phyloP scores from a whole-genome alignment of 2,329 filamentous ascomycete species.

The Fusarium gaditjirri region DNA sequence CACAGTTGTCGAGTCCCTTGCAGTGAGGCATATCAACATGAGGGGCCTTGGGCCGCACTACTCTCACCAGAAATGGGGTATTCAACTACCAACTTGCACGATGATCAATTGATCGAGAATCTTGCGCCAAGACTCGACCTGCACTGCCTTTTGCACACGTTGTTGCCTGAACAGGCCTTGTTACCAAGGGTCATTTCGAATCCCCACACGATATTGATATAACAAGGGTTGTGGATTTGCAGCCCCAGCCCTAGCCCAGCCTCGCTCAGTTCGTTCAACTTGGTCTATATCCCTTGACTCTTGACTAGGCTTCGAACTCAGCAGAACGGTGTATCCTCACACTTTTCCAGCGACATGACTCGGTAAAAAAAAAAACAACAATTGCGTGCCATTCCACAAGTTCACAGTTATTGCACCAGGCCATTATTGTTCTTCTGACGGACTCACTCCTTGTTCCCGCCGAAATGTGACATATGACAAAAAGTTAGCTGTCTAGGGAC shows the following conservation, averaged over 20 bases:
- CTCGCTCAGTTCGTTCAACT: background rate
- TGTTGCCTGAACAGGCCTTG: background rate
- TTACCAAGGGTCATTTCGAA: conserved; percentile 1
- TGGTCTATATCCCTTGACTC: background rate
- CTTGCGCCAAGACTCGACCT: background rate
- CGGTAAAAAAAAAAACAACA: background rate
- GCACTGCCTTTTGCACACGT: background rate
- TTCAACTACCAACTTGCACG: background rate
- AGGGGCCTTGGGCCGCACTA: background rate
- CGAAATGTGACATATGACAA: conserved; percentile 34
- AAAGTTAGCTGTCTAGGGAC: background rate
- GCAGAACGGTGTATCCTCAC: background rate
- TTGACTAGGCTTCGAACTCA: background rate
- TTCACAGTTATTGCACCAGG: conserved; percentile 6
- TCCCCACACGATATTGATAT: conserved; percentile 10
- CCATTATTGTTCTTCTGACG: conserved; percentile 14
- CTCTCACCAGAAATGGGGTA: background rate
- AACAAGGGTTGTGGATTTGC: conserved; percentile 12
- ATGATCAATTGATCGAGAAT: background rate
- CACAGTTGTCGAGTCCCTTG: conserved; percentile 19
- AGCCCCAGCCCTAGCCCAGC: background rate
- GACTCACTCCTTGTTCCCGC: conserved; percentile 1
- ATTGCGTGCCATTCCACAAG: conserved; percentile 4
- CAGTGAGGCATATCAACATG: background rate
- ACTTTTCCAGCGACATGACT: conserved; percentile 10